Evolutionary conservation across 345 rosid species (phyloP), one percentile per base, ranked within the genome.

Genomic region (Luvunga scandens): DNA sequence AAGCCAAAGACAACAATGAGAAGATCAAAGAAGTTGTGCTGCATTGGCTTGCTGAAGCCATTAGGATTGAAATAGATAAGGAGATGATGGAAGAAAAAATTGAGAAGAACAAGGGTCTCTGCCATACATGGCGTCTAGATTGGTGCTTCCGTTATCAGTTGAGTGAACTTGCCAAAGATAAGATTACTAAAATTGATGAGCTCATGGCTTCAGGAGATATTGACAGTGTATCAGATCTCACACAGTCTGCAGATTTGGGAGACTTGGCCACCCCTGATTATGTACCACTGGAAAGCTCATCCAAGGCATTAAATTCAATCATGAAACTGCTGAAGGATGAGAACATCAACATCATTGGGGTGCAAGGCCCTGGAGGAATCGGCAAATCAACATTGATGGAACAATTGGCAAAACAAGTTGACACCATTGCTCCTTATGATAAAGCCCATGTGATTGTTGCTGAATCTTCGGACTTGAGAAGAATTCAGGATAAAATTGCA

Each of bases 401-500:
- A 13, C 79, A 84, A 9, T 31, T 79, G 12, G 38, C 30, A 14
- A 38, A 36, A n/a, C 48, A 34, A 62, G 68, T 60, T 0, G 57
- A 4, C 16, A n/a, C 21, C 30, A 56, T 42, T 14, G 77, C 56
- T n/a, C 3, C 34, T 4, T 81, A 81, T 5, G 78, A 81, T 36
- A 16, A 38, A 24, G 75, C 79, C 10, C n/a, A n/a, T 25, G 75
- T 55, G 27, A 16, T 31, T 1, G 69, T 82, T 48, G 34, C 84
- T 19, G 36, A 42, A 66, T 73, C 39, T 2, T 79, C 81, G 1
- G 42, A 83, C 8, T 13, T 75, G 4, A 72, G 1, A 60, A 33
- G 4, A 10, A 79, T 86, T 31, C 83, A 84, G 56, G 69, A 25
- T 2, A 63, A 75, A 55, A 84, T 82, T 64, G 82, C 78, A 2